A percentile compares a stretch with the other conserved stretches of the same genome.
Conservation (phyloP, 305 asterid species). For the Rubia balearica region DNA sequence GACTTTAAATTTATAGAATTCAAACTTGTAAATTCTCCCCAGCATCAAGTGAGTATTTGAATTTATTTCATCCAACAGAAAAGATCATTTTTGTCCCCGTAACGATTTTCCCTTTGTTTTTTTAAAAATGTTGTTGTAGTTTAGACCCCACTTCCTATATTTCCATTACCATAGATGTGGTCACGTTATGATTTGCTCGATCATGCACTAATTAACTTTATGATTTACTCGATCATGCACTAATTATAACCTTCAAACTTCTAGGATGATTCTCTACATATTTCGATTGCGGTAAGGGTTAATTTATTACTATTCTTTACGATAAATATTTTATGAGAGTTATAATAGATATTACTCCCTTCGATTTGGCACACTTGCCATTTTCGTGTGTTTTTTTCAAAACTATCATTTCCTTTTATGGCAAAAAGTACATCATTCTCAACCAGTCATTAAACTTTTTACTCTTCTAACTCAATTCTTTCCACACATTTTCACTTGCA, state of each 20-base stretch:
- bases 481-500: too few relatives aligned
- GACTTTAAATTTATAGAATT: background rate
- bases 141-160: constrained; percentile 3
- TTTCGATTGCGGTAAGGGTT: too few relatives aligned
- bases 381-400: too few relatives aligned
- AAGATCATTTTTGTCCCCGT: constrained; percentile 1
- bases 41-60: background rate
- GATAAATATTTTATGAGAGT: too few relatives aligned
- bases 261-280: too few relatives aligned
- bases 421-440: too few relatives aligned
- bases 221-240: background rate
- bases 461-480: too few relatives aligned
- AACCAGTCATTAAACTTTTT: too few relatives aligned
- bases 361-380: too few relatives aligned
- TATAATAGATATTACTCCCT: too few relatives aligned
- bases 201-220: background rate
- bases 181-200: background rate
- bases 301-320: too few relatives aligned
- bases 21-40: background rate
- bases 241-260: background rate
- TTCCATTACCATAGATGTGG: background rate
- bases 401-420: too few relatives aligned
- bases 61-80: background rate
- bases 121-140: background rate
- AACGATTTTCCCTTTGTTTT: background rate